A percentile compares a stretch with the other conserved stretches of the same genome.
These are phyloP conservation scores for Pseudozyma sp. DNA, from an alignment of 1,284 basidiomycete genomes.

Conservation along the genomic window DNA sequence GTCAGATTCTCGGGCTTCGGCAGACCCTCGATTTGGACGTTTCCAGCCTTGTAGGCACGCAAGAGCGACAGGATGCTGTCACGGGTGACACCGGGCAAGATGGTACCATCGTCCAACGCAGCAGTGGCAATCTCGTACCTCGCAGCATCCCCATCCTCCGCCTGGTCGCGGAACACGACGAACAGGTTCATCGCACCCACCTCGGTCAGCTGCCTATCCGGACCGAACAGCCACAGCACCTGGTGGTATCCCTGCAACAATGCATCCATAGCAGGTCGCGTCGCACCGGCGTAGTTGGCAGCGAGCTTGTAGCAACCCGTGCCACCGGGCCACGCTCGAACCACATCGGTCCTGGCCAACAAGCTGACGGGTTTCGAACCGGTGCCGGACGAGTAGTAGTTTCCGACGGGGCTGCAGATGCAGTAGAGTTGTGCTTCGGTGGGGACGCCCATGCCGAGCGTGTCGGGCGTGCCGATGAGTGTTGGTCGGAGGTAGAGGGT, in stretches of 20 bases:
- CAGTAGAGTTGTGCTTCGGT: conserved; percentile 56
- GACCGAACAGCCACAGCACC: conserved; percentile 51
- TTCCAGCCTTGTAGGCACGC: conserved; percentile 75
- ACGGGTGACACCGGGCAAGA: conserved; percentile 97
- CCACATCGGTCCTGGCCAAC: conserved; percentile 46
- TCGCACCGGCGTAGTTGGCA: conserved; percentile 73
- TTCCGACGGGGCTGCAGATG: conserved; percentile 57
- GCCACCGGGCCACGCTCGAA: conserved; percentile 87
- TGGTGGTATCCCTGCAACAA: conserved; percentile 50
- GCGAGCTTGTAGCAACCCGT: conserved; percentile 93
- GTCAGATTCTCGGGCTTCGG: conserved; percentile 38
- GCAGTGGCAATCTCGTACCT: conserved; percentile 71
- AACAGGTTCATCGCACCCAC: conserved; percentile 59
- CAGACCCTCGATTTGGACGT: conserved; percentile 69
- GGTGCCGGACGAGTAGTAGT: conserved; percentile 55
- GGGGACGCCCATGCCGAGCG: conserved; percentile 50
- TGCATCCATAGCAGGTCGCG: conserved; percentile 46
- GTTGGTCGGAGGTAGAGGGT: conserved; percentile 55
- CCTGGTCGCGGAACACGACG: conserved; percentile 50
- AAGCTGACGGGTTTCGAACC: conserved; percentile 49
- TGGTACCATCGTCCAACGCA: conserved; percentile 74
- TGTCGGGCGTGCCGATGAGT: conserved; percentile 52
- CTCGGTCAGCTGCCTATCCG: conserved; percentile 50
- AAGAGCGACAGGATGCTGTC: conserved; percentile 80
- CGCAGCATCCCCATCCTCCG: conserved; percentile 13